A percentile compares a stretch with the other conserved stretches of the same genome.
phyloP scores from a whole-genome alignment of 2,329 filamentous ascomycete species.

The Sporothrix protearum region DNA sequence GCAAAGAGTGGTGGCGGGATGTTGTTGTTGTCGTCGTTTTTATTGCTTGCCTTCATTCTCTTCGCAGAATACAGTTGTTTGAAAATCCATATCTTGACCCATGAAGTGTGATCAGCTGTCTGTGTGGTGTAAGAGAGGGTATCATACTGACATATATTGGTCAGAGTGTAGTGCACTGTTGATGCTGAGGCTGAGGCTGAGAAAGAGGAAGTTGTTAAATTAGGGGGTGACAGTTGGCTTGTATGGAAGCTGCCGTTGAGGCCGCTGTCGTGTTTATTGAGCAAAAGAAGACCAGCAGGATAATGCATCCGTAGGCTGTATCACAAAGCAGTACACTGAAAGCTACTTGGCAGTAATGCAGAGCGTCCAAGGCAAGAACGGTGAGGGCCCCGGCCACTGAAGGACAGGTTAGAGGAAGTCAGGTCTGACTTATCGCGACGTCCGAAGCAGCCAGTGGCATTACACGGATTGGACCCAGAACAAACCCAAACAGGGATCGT shows the following conservation, averaged over 20 bases:
- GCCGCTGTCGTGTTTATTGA: background rate
- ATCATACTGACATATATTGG: too few species aligned
- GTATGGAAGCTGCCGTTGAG: background rate
- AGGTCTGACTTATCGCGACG: background rate
- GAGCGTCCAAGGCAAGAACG: too few species aligned
- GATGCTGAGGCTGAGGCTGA: background rate
- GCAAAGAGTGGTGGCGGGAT: background rate
- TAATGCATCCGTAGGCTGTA: too few species aligned
- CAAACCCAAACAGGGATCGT: background rate
- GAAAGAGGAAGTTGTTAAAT: too few species aligned
- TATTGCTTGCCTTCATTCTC: background rate
- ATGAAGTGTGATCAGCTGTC: background rate
- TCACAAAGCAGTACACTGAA: too few species aligned
- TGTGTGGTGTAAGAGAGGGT: background rate
- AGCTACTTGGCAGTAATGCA: too few species aligned
- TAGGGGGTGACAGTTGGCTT: background rate
- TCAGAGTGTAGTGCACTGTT: background rate
- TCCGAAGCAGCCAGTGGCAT: conserved; percentile 18
- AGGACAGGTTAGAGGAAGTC: background rate
- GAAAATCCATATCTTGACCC: background rate
- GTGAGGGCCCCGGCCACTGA: background rate
- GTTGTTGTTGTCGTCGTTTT: background rate
- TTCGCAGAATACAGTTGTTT: background rate
- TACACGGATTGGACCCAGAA: conserved; percentile 17
- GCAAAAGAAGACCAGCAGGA: background rate